These are phyloP conservation scores for Ascochyta pisi DNA, from an alignment of 2,329 filamentous ascomycete genomes.

Conservation along the genomic window DNA sequence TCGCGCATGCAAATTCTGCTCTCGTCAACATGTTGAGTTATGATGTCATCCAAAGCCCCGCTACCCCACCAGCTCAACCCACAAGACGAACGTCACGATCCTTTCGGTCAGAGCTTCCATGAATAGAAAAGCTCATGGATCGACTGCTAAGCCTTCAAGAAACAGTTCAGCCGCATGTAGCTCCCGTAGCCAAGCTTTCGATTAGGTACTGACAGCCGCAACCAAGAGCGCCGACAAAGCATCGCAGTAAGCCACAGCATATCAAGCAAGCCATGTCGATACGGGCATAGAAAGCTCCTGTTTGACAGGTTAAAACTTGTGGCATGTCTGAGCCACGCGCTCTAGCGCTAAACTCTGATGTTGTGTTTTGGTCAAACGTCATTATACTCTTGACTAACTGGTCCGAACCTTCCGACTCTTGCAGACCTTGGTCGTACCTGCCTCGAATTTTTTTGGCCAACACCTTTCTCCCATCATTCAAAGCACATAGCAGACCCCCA, in stretches of 20 bases:
- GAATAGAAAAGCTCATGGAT: constrained; percentile 10
- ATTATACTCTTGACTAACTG: constrained; percentile 1
- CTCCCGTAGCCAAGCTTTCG: constrained; percentile 8
- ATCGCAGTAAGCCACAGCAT: not conserved
- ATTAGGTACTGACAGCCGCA: not conserved
- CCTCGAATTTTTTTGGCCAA: not conserved
- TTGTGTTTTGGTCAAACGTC: not conserved
- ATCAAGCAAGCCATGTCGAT: not conserved
- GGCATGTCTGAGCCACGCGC: not conserved
- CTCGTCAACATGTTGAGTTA: constrained; percentile 1
- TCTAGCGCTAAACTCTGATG: not conserved
- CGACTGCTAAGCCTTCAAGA: constrained; percentile 8
- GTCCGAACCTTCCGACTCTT: constrained; percentile 2
- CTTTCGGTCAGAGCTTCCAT: constrained; percentile 3
- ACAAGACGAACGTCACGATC: constrained; percentile 9
- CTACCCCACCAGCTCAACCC: constrained; percentile 2
- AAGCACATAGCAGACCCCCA: too few species aligned
- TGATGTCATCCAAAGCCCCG: constrained; percentile 14
- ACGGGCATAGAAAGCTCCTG: too few species aligned
- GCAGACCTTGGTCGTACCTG: not conserved
- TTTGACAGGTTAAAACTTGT: not conserved
- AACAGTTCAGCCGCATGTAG: constrained; percentile 1
- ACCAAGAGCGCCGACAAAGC: not conserved
- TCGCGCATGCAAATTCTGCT: constrained; percentile 2
- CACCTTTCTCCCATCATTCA: too few species aligned